These are phyloP conservation scores for Citrus mangshanensis DNA, from an alignment of 345 rosid species.

Conservation along the genomic window DNA sequence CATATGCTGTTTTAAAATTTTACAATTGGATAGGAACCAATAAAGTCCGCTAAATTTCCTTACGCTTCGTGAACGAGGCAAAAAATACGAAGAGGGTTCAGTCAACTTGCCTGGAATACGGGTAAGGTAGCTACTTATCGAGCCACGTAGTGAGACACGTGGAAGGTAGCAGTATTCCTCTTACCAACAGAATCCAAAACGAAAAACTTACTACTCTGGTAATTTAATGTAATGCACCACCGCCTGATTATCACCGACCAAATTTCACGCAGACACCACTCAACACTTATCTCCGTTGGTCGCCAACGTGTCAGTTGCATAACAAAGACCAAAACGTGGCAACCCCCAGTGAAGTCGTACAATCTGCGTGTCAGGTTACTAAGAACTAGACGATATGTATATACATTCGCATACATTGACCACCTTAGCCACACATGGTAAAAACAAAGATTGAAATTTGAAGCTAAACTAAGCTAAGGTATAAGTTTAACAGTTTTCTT, in stretches of 20 bases:
- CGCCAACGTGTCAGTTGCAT: background rate
- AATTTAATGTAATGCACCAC: no score
- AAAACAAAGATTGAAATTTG: background rate
- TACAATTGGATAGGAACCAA: rapidly evolving
- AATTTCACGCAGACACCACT: background rate
- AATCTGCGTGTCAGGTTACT: background rate
- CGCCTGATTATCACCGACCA: no score
- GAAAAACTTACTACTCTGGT: no score
- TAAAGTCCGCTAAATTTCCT: no score
- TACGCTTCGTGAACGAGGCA: no score
- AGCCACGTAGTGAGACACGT: background rate
- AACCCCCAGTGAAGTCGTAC: background rate
- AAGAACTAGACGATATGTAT: background rate
- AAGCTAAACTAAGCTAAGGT: background rate
- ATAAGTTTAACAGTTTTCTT: background rate
- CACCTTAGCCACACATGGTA: background rate
- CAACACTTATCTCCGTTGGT: no score
- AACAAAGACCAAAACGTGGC: background rate
- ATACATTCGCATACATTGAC: background rate
- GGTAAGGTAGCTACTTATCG: no score
- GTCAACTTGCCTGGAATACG: no score
- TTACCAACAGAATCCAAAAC: no score
- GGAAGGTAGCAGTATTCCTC: background rate
- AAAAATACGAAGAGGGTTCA: no score
- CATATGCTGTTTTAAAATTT: no score